A percentile compares a stretch with the other conserved stretches of the same genome.
Conservation (phyloP, 257 asterid species). For the Solanum infundibuliforme region DNA sequence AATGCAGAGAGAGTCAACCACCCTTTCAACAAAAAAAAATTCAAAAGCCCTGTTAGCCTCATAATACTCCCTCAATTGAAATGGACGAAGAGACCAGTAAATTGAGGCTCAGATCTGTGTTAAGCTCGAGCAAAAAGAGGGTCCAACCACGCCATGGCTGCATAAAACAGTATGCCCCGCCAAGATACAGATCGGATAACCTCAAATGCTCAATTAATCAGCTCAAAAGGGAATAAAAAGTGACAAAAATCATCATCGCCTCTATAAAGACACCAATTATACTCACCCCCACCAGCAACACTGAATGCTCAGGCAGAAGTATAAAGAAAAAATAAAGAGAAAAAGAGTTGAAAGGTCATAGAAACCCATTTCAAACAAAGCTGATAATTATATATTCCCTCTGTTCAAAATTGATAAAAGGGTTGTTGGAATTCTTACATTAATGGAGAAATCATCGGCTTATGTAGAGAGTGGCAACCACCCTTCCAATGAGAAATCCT, state of each 20-base stretch:
- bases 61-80: background rate
- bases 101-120: background rate
- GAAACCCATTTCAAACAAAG: background rate
- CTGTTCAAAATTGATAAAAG: background rate
- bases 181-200: background rate
- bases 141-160: slow-evolving; percentile 7
- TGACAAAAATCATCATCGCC: slow-evolving; percentile 7
- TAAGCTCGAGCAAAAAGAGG: background rate
- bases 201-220: background rate
- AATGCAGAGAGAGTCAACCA: slow-evolving; percentile 39
- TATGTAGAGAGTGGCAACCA: slow-evolving; percentile 14
- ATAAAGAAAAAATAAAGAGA: background rate
- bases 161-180: background rate
- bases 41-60: background rate
- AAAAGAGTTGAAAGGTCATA: background rate
- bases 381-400: background rate
- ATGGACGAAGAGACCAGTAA: background rate
- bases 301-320: background rate
- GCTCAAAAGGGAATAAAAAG: background rate
- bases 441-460: background rate
- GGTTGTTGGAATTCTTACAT: background rate
- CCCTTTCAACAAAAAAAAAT: slow-evolving; percentile 21
- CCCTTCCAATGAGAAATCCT: slow-evolving; percentile 20
- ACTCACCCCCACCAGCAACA: background rate
- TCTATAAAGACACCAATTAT: background rate